phyloP scores from a whole-genome alignment of 2,329 filamentous ascomycete genomes.

The Talaromyces rugulosus region DNA sequence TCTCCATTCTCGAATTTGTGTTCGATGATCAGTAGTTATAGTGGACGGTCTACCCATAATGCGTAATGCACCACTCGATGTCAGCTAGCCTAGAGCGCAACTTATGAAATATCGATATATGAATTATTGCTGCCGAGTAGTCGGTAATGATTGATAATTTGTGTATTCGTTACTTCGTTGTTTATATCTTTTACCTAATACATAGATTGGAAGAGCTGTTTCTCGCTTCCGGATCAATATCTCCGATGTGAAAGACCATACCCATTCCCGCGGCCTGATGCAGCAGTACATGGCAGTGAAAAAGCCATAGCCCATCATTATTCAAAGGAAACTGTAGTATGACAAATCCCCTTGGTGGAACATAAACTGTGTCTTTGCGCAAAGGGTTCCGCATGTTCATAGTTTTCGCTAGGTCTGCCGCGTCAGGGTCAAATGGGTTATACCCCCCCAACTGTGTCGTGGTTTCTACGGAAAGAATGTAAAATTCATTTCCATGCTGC shows the following conservation, averaged over 20 bases:
- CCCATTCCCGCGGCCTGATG: slow-evolving; percentile 45
- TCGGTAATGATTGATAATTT: no score
- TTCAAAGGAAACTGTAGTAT: slow-evolving; percentile 53
- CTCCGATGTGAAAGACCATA: slow-evolving; percentile 21
- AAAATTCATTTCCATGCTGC: background rate
- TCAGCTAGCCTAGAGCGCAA: no score
- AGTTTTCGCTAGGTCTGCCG: background rate
- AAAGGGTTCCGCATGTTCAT: background rate
- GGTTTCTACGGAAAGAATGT: background rate
- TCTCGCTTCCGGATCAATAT: background rate
- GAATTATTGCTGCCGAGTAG: no score
- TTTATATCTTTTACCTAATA: background rate
- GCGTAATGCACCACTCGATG: no score
- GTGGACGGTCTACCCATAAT: background rate
- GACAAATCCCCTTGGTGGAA: slow-evolving; percentile 51
- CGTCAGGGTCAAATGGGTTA: background rate
- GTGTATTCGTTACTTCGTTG: background rate
- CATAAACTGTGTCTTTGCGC: slow-evolving; percentile 50
- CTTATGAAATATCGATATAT: no score
- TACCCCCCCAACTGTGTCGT: background rate
- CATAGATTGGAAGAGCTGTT: background rate
- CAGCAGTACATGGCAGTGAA: slow-evolving; percentile 51
- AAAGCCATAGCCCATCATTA: slow-evolving; percentile 49
- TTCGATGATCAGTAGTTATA: slow-evolving; percentile 4
- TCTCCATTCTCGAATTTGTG: slow-evolving; percentile 14